phyloP scores from a whole-genome alignment of 306 rosid species.

The barrel medic (Medicago truncatula) region DNA sequence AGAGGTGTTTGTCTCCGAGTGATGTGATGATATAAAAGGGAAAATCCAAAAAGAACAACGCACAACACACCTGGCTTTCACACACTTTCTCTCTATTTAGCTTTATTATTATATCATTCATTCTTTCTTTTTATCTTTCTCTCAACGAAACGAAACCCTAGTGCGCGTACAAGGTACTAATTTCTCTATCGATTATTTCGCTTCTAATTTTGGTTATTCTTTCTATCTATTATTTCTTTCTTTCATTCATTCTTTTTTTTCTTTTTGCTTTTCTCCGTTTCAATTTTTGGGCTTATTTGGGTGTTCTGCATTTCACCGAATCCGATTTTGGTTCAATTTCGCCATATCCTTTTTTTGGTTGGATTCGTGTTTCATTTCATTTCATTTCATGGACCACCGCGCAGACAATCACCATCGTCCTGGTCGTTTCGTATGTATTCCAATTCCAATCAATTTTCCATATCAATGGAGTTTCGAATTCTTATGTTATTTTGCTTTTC shows the following conservation, averaged over 20 bases:
- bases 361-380: slow-evolving; percentile 9
- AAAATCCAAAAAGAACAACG: no score
- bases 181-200: slow-evolving; percentile 22
- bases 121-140: no score
- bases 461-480: not conserved
- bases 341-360: slow-evolving; percentile 12
- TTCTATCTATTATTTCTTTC: slow-evolving; percentile 19
- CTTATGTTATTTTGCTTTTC: not conserved
- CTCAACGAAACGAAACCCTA: no score
- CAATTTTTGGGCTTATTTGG: slow-evolving; percentile 28
- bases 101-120: no score
- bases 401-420: slow-evolving; percentile 49
- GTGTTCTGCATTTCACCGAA: slow-evolving; percentile 40
- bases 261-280: not conserved
- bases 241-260: not conserved
- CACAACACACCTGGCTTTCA: no score
- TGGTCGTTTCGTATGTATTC: slow-evolving; percentile 58
- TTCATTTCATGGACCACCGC: slow-evolving; percentile 53
- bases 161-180: no score
- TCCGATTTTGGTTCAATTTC: slow-evolving; percentile 44
- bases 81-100: no score
- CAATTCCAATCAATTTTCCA: no score
- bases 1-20: no score
- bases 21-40: no score
- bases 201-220: slow-evolving; percentile 41